Evolutionary conservation across 1,139 yeast species (phyloP), one percentile per base, ranked within the genome.

Genomic region (Sugiyamaella sp.): DNA sequence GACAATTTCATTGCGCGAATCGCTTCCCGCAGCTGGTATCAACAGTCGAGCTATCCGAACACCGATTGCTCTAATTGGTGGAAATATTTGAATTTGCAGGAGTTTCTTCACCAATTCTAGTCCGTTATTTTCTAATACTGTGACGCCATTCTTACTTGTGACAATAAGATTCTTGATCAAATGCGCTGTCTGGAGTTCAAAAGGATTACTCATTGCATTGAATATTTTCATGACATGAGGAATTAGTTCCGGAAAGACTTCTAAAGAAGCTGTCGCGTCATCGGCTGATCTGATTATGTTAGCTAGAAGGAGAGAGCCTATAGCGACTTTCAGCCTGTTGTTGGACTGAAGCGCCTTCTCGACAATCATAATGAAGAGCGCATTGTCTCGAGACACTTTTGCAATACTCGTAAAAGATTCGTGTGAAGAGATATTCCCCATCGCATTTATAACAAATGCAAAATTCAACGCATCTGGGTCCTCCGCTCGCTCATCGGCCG

Each of bases 171-270:
- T 65, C 48, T 63, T 58, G 20, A 65, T 53, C 42, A 66, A 39
- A 52, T 63, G 68, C n/a, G 61, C 59, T 20, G 62, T 58, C 51
- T 65, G 69, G 12, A 65, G 52, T 42, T 60, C 66, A 46, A 57
- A 57, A 3, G 64, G 59, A 25, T 40, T 38, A 22, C 49, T 33
- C 55, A 60, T 53, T 12, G 14, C 16, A 27, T 16, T 16, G 20
- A 52, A 42, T 14, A 51, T 37, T 12, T 27, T 21, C 52, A 58
- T 47, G 10, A 54, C 48, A 3, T 46, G 9, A 5, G 42, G 45
- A 19, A 57, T 46, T 9, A 62, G 22, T 3, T 46, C 37, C 1
- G 64, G 62, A 35, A 43, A 40, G 1, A 38, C 39, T n/a, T 51
- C 40, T 4, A 60, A 38, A 14, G 63, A 39, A 10, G 27, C 35